Percentiles rank a stretch among this genome's conserved stretches.
phyloP scores from a whole-genome alignment of 2,329 filamentous ascomycete species.

The Pseudogymnoascus sp. region DNA sequence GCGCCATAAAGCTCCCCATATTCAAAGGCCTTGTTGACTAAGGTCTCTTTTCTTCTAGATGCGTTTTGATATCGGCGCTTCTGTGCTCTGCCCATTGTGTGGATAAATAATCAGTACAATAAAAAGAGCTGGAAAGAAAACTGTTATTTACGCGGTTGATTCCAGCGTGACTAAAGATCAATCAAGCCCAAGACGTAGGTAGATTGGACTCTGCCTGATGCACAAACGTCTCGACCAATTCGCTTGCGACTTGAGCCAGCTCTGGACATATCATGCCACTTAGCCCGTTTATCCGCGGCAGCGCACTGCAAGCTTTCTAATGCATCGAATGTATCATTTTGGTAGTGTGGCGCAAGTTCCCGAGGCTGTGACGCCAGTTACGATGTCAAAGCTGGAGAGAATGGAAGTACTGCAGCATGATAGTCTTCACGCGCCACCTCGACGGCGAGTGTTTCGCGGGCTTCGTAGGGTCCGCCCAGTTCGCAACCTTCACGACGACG shows the following conservation, averaged over 20 bases:
- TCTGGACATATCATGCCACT: neutral
- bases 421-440: neutral
- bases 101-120: neutral
- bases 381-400: neutral
- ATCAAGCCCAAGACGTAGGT: neutral
- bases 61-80: constrained; percentile 14
- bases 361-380: neutral
- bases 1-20: constrained; percentile 14
- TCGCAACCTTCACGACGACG: neutral
- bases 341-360: neutral
- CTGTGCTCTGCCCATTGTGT: neutral
- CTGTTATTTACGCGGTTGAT: neutral
- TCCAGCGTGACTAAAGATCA: neutral
- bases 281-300: neutral
- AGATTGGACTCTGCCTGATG: neutral
- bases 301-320: neutral
- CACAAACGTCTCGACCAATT: neutral
- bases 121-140: neutral
- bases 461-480: neutral
- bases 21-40: constrained; percentile 16
- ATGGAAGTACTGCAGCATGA: neutral
- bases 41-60: constrained; percentile 13
- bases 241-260: neutral
- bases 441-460: neutral
- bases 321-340: neutral